Conservation (phyloP, 176 grass and related monocot genomes). For the Chloris gayana region DNA sequence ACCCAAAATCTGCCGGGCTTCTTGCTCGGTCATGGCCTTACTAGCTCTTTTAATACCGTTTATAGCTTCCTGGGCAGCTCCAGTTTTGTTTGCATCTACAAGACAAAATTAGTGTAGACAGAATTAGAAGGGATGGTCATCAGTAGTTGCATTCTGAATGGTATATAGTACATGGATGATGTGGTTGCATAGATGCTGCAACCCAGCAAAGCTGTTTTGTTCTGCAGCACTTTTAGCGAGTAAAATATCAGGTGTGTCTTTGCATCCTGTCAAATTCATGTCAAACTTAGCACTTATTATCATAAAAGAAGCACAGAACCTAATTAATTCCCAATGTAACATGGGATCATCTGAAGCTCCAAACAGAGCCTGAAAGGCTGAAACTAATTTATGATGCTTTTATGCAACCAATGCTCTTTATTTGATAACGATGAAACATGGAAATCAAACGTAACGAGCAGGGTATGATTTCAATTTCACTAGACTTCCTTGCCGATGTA, state of each 20-base stretch:
- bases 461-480: neutral
- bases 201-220: neutral
- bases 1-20: constrained; percentile 82
- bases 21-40: constrained; percentile 84
- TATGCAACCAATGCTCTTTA: neutral
- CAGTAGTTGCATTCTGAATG: neutral
- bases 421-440: neutral
- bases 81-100: constrained; percentile 88
- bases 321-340: neutral
- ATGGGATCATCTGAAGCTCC: neutral
- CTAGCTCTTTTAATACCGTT: constrained; percentile 68
- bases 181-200: neutral
- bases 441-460: neutral
- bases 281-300: no score
- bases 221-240: neutral
- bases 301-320: neutral
- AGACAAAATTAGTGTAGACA: no score
- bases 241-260: neutral
- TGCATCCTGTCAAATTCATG: neutral
- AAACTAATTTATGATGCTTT: neutral
- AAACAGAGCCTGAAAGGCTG: neutral
- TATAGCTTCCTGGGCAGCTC: constrained; percentile 82
- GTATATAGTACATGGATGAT: neutral
- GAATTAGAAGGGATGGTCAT: neutral
- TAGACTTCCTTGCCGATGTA: neutral